Evolutionary conservation across 2,329 filamentous ascomycete species (phyloP).

Genomic region (Exophiala aquamarina): DNA sequence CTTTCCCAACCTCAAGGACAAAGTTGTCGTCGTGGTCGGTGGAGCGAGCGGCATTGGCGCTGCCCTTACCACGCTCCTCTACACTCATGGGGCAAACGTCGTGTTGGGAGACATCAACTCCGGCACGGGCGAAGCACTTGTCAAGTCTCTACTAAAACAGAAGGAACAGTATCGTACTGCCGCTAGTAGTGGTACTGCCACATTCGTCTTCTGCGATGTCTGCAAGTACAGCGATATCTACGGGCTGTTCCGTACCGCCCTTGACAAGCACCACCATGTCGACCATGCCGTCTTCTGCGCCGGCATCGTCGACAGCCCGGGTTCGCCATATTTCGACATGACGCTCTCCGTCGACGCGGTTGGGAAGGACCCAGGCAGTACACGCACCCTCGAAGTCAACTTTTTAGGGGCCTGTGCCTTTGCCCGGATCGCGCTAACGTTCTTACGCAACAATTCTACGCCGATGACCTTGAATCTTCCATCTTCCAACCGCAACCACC

Average conservation of each 20-base stretch:
- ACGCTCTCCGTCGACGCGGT: slow-evolving; percentile 46
- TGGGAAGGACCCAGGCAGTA: slow-evolving; percentile 31
- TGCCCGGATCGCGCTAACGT: slow-evolving; percentile 49
- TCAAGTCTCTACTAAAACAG: neutral
- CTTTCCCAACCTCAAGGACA: slow-evolving; percentile 6
- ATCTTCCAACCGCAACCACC: slow-evolving; percentile 8
- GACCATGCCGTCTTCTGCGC: slow-evolving; percentile 52
- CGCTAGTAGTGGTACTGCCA: neutral
- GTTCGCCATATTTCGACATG: slow-evolving; percentile 47
- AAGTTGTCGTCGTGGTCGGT: slow-evolving; percentile 15
- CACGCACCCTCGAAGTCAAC: slow-evolving; percentile 48
- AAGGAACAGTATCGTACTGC: no score
- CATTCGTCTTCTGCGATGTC: slow-evolving; percentile 44
- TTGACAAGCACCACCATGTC: slow-evolving; percentile 42
- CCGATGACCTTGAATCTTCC: no score
- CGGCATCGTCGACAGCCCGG: slow-evolving; percentile 42
- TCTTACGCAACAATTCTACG: slow-evolving; percentile 48
- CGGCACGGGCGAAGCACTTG: slow-evolving; percentile 23
- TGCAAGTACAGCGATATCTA: slow-evolving; percentile 46
- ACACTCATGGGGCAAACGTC: slow-evolving; percentile 41
- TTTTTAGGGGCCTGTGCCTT: slow-evolving; percentile 48
- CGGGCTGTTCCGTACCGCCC: slow-evolving; percentile 46
- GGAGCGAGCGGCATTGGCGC: slow-evolving; percentile 46
- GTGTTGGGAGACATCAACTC: slow-evolving; percentile 45
- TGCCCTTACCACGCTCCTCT: slow-evolving; percentile 39